These are phyloP conservation scores for Pythium insidiosum DNA, from an alignment of 352 stramenopile genomes.

Conservation along the genomic window DNA sequence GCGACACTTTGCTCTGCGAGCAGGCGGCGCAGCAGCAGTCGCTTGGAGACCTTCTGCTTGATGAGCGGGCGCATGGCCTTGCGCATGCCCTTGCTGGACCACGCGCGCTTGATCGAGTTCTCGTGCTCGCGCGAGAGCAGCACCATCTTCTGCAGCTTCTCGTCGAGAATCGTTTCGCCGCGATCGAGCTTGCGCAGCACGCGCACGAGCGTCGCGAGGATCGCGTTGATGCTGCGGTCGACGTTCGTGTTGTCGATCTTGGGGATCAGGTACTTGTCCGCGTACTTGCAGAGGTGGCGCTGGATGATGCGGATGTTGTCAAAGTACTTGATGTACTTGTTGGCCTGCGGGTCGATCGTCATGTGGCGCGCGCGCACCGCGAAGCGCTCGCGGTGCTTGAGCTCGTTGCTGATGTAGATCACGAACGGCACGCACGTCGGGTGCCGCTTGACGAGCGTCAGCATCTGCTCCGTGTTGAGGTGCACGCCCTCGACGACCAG, in stretches of 20 bases:
- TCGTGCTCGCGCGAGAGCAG: slow-evolving; percentile 81
- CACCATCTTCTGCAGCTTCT: slow-evolving; percentile 78
- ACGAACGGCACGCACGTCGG: slow-evolving; percentile 83
- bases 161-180: slow-evolving; percentile 64
- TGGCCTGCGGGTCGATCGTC: slow-evolving; percentile 83
- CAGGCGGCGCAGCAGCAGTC: slow-evolving; percentile 61
- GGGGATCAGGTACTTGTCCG: slow-evolving; percentile 77
- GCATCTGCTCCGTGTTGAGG: slow-evolving; percentile 76
- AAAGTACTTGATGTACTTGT: slow-evolving; percentile 90
- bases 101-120: slow-evolving; percentile 84
- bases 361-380: slow-evolving; percentile 80
- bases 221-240: slow-evolving; percentile 76
- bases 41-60: slow-evolving; percentile 84
- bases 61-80: slow-evolving; percentile 82
- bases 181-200: slow-evolving; percentile 74
- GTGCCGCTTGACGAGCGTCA: slow-evolving; percentile 69
- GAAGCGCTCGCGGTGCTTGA: slow-evolving; percentile 83
- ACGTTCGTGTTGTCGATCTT: slow-evolving; percentile 89
- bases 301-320: slow-evolving; percentile 89
- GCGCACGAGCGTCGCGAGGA: slow-evolving; percentile 79
- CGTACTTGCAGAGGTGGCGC: slow-evolving; percentile 77
- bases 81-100: slow-evolving; percentile 79
- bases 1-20: slow-evolving; percentile 61
- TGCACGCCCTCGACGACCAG: slow-evolving; percentile 84
- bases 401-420: slow-evolving; percentile 87